Evolutionary conservation across 1,284 basidiomycete genomes (phyloP).

Genomic region (Melampsora abietis-canadensis): DNA sequence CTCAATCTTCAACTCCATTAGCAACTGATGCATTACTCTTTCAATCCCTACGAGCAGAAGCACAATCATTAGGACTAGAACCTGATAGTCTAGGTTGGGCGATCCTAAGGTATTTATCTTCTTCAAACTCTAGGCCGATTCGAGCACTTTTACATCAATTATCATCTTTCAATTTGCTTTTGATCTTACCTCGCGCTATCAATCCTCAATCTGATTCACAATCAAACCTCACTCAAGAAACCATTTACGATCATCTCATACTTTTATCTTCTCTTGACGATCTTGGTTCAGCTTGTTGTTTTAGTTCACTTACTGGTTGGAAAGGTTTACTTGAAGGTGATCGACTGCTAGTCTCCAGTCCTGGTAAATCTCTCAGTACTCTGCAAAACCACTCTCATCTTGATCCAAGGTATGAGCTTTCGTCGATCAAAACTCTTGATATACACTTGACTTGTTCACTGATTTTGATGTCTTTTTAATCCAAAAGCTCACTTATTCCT

Average conservation of each 20-base stretch:
- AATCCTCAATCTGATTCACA: background rate
- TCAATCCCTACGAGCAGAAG: slow-evolving; percentile 24
- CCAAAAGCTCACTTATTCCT: background rate
- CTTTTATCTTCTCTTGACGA: background rate
- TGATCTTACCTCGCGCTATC: slow-evolving; percentile 22
- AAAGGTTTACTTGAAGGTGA: slow-evolving; percentile 35
- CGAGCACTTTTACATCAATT: background rate
- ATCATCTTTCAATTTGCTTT: background rate
- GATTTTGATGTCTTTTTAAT: background rate
- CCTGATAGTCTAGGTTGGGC: slow-evolving; percentile 28
- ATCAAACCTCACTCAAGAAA: background rate
- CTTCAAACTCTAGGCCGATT: background rate
- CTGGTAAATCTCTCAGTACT: slow-evolving; percentile 2
- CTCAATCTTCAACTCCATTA: slow-evolving; percentile 9
- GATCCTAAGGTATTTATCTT: slow-evolving; percentile 14
- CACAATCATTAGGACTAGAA: slow-evolving; percentile 25
- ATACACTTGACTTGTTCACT: background rate
- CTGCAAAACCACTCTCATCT: background rate
- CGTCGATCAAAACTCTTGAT: background rate
- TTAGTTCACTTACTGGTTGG: slow-evolving; percentile 26
- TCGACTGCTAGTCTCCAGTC: slow-evolving; percentile 19
- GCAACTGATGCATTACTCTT: slow-evolving; percentile 36
- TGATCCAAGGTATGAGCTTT: slow-evolving; percentile 5
- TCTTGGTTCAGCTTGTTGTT: background rate
- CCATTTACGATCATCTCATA: slow-evolving; percentile 23